Conservation (phyloP, 169 alveolate genomes). For the Hepatocystis sp. region DNA sequence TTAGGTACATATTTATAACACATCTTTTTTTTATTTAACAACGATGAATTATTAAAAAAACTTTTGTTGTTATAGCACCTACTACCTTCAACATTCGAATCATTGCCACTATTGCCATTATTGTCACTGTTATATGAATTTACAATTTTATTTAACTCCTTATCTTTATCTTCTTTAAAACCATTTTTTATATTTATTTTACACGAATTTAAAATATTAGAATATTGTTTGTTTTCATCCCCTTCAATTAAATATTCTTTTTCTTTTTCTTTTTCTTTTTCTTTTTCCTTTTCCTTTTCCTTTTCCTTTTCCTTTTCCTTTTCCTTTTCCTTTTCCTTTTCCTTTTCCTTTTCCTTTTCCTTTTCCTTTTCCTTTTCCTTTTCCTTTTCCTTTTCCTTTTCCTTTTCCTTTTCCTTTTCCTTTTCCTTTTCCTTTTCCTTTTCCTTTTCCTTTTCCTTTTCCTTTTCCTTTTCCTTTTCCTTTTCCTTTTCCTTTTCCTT, state of each 20-base stretch:
- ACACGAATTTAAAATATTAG: neutral
- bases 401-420: neutral
- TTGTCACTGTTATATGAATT: neutral
- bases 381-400: slow-evolving; percentile 5
- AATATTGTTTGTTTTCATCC: neutral
- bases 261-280: neutral
- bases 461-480: too few relatives aligned
- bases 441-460: slow-evolving; percentile 3
- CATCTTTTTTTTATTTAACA: slow-evolving; percentile 27
- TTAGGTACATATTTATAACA: slow-evolving; percentile 63
- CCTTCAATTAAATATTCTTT: neutral
- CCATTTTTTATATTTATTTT: neutral
- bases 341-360: neutral
- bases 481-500: too few relatives aligned
- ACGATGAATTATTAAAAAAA: too few relatives aligned
- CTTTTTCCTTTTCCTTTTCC: neutral
- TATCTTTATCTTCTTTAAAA: neutral
- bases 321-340: neutral
- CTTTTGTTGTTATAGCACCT: too few relatives aligned
- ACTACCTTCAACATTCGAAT: neutral
- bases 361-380: neutral
- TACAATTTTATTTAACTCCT: neutral
- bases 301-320: neutral
- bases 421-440: neutral
- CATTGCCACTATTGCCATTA: neutral